Percentiles rank a stretch among this genome's conserved stretches.
Conservation (phyloP, 139 green algal species). For the Chlorella sp. region DNA sequence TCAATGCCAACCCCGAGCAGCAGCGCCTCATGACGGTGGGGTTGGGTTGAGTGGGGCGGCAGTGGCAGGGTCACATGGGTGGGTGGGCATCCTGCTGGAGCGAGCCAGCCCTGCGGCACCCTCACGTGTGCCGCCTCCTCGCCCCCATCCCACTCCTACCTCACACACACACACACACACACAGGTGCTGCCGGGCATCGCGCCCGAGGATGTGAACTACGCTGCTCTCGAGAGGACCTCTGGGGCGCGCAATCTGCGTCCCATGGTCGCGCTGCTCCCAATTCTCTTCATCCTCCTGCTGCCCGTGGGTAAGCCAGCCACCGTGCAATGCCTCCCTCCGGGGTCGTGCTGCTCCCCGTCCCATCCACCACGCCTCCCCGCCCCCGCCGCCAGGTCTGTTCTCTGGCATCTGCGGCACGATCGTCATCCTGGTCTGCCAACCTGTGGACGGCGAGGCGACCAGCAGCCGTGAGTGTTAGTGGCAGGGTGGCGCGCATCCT, state of each 20-base stretch:
- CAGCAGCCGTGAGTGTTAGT: background rate
- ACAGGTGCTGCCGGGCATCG: slow-evolving; percentile 27
- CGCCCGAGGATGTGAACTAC: slow-evolving; percentile 48
- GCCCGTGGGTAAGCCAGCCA: slow-evolving; percentile 31
- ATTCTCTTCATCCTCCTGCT: slow-evolving; percentile 49
- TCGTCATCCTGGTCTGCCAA: slow-evolving; percentile 15
- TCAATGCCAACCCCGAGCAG: slow-evolving; percentile 39
- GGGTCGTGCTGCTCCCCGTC: background rate
- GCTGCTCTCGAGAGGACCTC: slow-evolving; percentile 23
- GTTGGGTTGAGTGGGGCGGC: background rate
- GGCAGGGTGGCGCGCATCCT: background rate
- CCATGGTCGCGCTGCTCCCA: slow-evolving; percentile 7
- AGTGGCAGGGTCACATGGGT: background rate
- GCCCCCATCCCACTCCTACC: background rate
- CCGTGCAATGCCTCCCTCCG: background rate
- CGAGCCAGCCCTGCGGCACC: too few species aligned
- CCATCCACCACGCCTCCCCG: background rate
- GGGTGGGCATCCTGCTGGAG: background rate
- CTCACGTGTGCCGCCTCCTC: background rate
- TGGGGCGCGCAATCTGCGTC: slow-evolving; percentile 15
- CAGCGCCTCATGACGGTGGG: slow-evolving; percentile 32
- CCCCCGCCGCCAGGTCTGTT: background rate
- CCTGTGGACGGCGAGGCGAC: background rate
- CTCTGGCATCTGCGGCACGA: slow-evolving; percentile 21
- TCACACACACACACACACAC: background rate